A percentile compares a stretch with the other conserved stretches of the same genome.
Conservation (phyloP, 768 basidiomycete genomes). For the Pleurotus citrinopileatus region DNA sequence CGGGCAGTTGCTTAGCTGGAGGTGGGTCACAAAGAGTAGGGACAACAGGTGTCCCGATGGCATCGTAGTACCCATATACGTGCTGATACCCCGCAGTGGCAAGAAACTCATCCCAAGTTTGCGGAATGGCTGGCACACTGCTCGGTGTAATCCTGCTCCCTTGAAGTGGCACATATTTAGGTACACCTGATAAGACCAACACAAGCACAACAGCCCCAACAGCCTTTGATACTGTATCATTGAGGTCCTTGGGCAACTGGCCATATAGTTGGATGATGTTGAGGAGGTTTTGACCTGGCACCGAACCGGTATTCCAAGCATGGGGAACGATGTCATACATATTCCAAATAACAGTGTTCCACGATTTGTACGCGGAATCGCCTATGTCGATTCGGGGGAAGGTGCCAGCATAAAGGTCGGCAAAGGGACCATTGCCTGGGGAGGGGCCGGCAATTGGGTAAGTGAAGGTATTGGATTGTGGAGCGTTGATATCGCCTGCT, state of each 20-base stretch:
- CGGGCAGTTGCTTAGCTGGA: not conserved
- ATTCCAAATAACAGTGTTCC: constrained; percentile 4
- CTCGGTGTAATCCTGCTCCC: not conserved
- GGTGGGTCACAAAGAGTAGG: not conserved
- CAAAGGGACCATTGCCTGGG: constrained; percentile 5
- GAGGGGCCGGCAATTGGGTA: constrained; percentile 4
- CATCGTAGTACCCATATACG: not conserved
- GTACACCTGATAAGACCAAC: not conserved
- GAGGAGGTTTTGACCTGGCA: not conserved
- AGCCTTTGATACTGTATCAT: not conserved
- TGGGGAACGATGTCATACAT: constrained; percentile 6
- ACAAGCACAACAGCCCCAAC: not conserved
- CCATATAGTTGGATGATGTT: not conserved
- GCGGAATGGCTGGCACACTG: not conserved
- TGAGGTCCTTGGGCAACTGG: not conserved
- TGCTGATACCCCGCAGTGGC: not conserved
- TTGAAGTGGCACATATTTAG: not conserved
- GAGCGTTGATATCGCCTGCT: not conserved
- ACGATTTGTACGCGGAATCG: not conserved
- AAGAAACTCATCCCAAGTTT: not conserved
- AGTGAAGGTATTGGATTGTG: not conserved
- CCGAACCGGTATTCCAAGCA: not conserved
- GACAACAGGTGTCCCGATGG: not conserved
- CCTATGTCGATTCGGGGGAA: not conserved
- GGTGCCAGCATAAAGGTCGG: not conserved